Base-by-base conservation (phyloP, 495 filamentous ascomycete genomes). In the Patellaria atrata region DNA sequence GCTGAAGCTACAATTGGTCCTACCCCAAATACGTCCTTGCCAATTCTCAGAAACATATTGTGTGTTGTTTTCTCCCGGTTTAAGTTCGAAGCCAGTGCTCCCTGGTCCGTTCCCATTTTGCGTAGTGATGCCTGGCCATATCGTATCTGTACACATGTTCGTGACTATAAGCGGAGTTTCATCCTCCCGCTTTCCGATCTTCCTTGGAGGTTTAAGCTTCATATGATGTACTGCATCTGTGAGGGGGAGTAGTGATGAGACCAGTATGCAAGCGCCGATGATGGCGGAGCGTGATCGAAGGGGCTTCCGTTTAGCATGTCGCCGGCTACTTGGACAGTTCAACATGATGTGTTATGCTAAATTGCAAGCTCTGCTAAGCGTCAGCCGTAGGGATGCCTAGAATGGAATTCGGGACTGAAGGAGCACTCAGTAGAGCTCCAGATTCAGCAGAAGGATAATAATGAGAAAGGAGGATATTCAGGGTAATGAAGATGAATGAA, bases 1-100 rank as follows among this genome's bases (percentile, higher is more conserved):
- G 50, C 71, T 70, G 51, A 80, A 80, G 26, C 65, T 79, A 60
- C 81, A 87, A 53, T 87, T 86, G 15, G 81, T 84, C 32, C 81
- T 60, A 13, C 74, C 81, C 81, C 81, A 86, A 10, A 87, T 60
- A 25, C 82, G 70, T 4, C 81, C 81, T 43, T 79, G 71, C 82
- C 81, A 87, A 43, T 79, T 68, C 15, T 60, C 58, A 31, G 65
- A 63, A 27, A 87, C 75, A 13, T 55, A 70, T 27, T 79, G 53
- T 27, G 57, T 56, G 32, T 35, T 63, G 17, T 57, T 65, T 9
- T 58, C 43, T 17, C 68, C 64, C 14, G 73, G 47, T 1, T 47
- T 40, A 20, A 83, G 64, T 44, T 69, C 59, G 43, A 83, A 86
- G 14, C 81, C 81, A 13, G 67, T 67, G 10, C 56, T 56, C 2